Percentiles rank a stretch among this genome's conserved stretches.
phyloP scores from a whole-genome alignment of 2,329 filamentous ascomycete genomes.

The Aspergillus aculeatinus region DNA sequence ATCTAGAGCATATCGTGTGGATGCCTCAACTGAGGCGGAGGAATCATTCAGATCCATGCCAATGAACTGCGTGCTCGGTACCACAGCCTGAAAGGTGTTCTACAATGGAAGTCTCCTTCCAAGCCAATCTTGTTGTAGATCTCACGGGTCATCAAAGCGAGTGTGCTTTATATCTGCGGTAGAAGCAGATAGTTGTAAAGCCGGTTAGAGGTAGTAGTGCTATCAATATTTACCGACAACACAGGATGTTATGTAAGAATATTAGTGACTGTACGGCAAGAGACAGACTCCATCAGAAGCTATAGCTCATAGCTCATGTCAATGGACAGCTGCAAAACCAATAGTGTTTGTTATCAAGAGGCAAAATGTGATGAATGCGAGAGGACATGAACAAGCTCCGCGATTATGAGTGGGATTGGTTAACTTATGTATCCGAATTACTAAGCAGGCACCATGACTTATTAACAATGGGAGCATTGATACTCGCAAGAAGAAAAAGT shows the following conservation, averaged over 20 bases:
- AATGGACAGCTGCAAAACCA: background rate
- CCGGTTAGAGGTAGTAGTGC: background rate
- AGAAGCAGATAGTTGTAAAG: background rate
- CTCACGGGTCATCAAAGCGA: background rate
- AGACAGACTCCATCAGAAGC: no score
- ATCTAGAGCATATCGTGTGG: background rate
- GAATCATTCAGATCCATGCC: background rate
- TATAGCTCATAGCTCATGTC: no score
- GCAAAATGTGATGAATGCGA: background rate
- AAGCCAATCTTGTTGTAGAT: background rate
- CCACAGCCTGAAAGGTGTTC: background rate
- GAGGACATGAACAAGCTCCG: background rate
- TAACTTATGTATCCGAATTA: background rate
- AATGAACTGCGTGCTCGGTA: background rate
- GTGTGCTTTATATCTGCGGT: background rate
- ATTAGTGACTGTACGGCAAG: no score
- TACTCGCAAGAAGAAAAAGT: no score
- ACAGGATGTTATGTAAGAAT: background rate
- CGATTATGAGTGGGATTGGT: background rate
- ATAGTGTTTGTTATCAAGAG: background rate
- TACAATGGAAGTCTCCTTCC: background rate
- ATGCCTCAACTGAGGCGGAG: background rate
- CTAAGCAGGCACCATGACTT: background rate
- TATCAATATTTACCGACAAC: background rate
- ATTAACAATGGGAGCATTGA: background rate